Evolutionary conservation across 305 asterid species (phyloP).

Genomic region (Solanum chacoense): DNA sequence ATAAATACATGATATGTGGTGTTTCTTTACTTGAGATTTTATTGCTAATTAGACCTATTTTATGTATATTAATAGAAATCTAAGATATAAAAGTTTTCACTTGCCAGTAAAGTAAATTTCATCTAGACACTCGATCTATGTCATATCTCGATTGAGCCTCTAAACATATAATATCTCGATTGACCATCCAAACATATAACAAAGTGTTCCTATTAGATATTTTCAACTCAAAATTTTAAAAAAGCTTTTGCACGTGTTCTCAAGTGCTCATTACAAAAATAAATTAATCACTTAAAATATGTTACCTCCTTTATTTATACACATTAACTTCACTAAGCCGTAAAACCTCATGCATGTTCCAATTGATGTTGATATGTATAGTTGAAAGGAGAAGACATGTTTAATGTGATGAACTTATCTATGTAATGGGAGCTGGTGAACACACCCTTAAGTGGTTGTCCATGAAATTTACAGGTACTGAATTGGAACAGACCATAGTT

Average conservation of each 20-base stretch:
- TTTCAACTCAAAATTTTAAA: background rate
- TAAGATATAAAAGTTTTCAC: background rate
- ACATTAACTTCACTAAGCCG: background rate
- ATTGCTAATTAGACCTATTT: background rate
- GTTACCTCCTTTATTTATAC: background rate
- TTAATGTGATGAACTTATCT: background rate
- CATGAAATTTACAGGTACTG: background rate
- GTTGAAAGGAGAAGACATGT: background rate
- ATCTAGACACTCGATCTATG: background rate
- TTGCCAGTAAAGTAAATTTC: background rate
- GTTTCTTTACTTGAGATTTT: background rate
- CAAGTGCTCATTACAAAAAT: background rate
- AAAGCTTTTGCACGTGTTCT: background rate
- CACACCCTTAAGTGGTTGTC: background rate
- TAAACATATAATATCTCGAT: background rate
- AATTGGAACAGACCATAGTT: background rate
- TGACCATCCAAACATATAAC: background rate
- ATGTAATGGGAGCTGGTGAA: background rate
- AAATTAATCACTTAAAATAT: background rate
- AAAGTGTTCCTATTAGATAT: background rate
- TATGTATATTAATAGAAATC: background rate
- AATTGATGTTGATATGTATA: background rate
- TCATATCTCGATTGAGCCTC: background rate
- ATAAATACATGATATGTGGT: background rate
- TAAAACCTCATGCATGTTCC: background rate